Evolutionary conservation across 352 stramenopile species (phyloP).

Genomic region (Phytophthora pini): DNA sequence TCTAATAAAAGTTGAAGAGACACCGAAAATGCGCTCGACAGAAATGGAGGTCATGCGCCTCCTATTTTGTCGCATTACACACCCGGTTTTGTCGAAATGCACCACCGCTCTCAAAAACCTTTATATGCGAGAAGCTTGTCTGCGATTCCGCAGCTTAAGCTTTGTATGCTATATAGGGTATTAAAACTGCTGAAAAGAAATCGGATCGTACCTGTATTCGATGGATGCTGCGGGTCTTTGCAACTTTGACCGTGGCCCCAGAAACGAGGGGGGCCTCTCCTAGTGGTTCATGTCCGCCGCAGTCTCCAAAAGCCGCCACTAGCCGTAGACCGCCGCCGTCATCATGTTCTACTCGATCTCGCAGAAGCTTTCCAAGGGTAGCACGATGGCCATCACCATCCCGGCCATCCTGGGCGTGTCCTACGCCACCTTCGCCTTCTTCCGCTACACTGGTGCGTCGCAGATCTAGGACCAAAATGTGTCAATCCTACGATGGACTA

Average conservation of each 20-base stretch:
- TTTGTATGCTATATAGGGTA: conserved; percentile 16
- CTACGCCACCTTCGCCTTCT: conserved; percentile 52
- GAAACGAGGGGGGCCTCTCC: conserved; percentile 22
- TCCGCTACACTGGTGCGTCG: conserved; percentile 71
- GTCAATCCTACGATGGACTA: conserved; percentile 1
- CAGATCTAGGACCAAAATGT: background rate
- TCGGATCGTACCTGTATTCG: conserved; percentile 3
- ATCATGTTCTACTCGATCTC: conserved; percentile 71
- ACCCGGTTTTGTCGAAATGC: conserved; percentile 19
- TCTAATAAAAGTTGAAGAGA: no score
- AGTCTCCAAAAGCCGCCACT: conserved; percentile 37
- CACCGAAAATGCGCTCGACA: no score
- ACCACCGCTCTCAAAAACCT: conserved; percentile 1
- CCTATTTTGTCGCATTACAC: background rate
- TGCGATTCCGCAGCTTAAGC: conserved; percentile 15
- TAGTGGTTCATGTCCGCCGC: conserved; percentile 36
- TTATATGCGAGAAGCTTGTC: conserved; percentile 10
- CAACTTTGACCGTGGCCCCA: conserved; percentile 44
- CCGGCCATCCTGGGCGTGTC: conserved; percentile 47
- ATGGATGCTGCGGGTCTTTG: conserved; percentile 51
- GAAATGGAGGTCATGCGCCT: no score
- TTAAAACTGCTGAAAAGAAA: background rate
- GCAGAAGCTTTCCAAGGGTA: conserved; percentile 74
- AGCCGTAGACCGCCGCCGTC: conserved; percentile 19
- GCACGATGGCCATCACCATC: conserved; percentile 59